Evolutionary conservation across 2,329 filamentous ascomycete genomes (phyloP).

Genomic region (Paecilomyces niveus): DNA sequence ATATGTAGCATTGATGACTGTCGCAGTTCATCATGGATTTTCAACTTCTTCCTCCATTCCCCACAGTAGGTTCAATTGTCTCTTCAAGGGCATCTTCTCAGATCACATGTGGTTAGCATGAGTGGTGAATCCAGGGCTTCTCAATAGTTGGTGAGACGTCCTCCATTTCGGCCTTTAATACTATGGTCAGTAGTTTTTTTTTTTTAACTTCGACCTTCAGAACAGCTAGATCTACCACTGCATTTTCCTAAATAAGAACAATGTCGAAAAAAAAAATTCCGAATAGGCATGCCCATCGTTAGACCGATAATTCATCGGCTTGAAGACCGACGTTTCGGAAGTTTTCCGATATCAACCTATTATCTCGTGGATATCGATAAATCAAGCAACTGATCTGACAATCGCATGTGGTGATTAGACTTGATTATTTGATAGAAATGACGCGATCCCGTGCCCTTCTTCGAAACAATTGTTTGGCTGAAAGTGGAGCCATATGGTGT

Average conservation of each 20-base stretch:
- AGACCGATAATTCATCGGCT: not conserved
- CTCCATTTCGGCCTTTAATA: not conserved
- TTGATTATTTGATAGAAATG: not conserved
- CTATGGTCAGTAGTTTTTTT: not conserved
- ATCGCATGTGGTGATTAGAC: not conserved
- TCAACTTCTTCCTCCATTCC: not conserved
- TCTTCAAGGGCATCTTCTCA: not conserved
- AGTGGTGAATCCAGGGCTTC: not conserved
- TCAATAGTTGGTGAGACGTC: not conserved
- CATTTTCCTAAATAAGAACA: not conserved
- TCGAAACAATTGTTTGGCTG: not conserved
- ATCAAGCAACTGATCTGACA: not conserved
- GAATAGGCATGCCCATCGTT: not conserved
- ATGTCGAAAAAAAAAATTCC: not conserved
- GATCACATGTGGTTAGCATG: not conserved
- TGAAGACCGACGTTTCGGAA: not conserved
- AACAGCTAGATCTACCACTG: not conserved
- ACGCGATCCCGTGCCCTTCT: not conserved
- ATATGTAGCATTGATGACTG: not conserved
- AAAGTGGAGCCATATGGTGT: conserved; percentile 5
- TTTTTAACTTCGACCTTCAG: not conserved
- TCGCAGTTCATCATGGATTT: not conserved
- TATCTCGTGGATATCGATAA: not conserved
- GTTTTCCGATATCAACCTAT: not conserved
- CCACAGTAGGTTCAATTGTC: not conserved